Evolutionary conservation across 306 rosid species (phyloP).

Genomic region (Vigna angularis): DNA sequence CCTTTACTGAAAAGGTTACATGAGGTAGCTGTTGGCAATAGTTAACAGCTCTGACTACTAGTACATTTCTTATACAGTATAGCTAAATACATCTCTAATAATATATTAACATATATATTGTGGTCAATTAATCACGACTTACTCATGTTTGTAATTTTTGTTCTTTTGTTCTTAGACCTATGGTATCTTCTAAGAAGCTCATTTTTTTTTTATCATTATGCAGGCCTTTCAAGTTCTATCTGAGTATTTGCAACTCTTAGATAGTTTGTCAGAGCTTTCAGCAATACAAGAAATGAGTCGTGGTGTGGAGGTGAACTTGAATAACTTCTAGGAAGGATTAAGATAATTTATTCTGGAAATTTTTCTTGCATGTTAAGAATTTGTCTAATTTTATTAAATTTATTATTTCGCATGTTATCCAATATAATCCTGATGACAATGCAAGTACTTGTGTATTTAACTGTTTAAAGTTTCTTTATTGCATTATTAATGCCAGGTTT

Average conservation of each 20-base stretch:
- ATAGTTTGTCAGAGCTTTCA: slow-evolving; percentile 86
- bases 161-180: slow-evolving; percentile 28
- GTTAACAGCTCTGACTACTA: too few species aligned
- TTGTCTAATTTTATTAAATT: neutral
- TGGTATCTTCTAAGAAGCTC: slow-evolving; percentile 30
- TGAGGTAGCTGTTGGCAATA: too few species aligned
- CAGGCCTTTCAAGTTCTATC: slow-evolving; percentile 99
- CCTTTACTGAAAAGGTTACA: too few species aligned
- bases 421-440: slow-evolving; percentile 23
- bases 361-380: slow-evolving; percentile 10
- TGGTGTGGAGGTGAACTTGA: slow-evolving; percentile 84
- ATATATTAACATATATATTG: slow-evolving; percentile 41
- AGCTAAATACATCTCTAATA: neutral
- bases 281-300: slow-evolving; percentile 94
- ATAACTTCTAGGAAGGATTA: slow-evolving; percentile 38
- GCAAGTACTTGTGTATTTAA: slow-evolving; percentile 36
- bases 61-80: too few species aligned
- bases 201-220: slow-evolving; percentile 45
- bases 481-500: slow-evolving; percentile 59
- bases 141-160: slow-evolving; percentile 17
- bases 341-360: slow-evolving; percentile 28
- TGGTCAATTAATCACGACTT: slow-evolving; percentile 28
- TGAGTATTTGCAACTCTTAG: slow-evolving; percentile 92
- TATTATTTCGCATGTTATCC: slow-evolving; percentile 1
- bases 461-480: slow-evolving; percentile 30